These are phyloP conservation scores for Tetracladium marchalianum DNA, from an alignment of 495 filamentous ascomycete species.

Conservation along the genomic window DNA sequence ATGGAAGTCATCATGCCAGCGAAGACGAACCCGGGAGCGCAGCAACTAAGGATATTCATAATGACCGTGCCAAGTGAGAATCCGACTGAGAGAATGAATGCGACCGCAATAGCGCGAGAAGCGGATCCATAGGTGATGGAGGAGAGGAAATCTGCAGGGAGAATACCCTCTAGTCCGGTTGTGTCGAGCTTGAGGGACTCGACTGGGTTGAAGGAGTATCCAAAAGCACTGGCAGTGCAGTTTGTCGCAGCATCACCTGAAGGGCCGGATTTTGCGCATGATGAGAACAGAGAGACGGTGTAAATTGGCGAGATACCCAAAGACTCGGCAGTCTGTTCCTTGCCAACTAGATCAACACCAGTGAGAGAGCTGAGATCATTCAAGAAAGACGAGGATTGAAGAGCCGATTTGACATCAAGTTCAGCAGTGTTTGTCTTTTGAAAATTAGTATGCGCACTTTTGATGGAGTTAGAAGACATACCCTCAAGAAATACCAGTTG, in stretches of 20 bases:
- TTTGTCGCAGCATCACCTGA: constrained; percentile 5
- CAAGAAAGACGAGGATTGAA: constrained; percentile 22
- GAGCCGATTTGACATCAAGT: constrained; percentile 21
- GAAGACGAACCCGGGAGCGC: constrained; percentile 9
- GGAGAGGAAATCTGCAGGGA: constrained; percentile 14
- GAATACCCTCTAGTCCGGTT: constrained; percentile 16
- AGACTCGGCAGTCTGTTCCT: constrained; percentile 16
- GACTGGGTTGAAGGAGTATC: constrained; percentile 26
- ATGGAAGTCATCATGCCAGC: constrained; percentile 12
- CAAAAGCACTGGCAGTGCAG: constrained; percentile 22
- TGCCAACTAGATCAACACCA: constrained; percentile 24
- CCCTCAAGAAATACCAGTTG: constrained; percentile 6
- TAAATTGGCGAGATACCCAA: constrained; percentile 24
- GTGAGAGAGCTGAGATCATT: constrained; percentile 22
- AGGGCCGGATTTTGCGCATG: constrained; percentile 17
- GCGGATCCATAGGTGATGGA: constrained; percentile 18
- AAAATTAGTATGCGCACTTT: not conserved
- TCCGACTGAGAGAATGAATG: constrained; percentile 21
- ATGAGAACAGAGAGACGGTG: constrained; percentile 24
- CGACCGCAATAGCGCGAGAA: constrained; percentile 21
- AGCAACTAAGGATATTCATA: constrained; percentile 19
- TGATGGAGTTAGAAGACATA: not conserved
- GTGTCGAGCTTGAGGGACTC: constrained; percentile 22
- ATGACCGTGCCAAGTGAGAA: constrained; percentile 15
- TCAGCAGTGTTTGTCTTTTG: constrained; percentile 19